Evolutionary conservation across 805 yeast genomes (phyloP).

Genomic region (Metschnikowia corniflorae): DNA sequence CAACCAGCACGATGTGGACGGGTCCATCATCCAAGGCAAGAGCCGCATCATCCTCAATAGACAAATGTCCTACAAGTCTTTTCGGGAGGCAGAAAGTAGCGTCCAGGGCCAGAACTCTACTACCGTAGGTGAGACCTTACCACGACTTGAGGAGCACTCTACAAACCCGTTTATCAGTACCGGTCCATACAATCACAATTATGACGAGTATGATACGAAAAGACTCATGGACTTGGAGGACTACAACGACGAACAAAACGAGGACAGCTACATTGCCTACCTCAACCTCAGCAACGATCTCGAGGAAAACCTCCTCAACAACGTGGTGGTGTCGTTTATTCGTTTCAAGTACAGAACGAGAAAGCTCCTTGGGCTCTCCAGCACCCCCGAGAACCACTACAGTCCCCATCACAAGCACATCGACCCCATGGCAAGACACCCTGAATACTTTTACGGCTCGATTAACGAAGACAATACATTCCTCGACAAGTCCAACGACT

Average conservation of each 20-base stretch:
- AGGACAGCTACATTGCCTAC: conserved; percentile 24
- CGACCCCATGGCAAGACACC: no score
- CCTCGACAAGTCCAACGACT: conserved; percentile 21
- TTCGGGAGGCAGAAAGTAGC: conserved; percentile 2
- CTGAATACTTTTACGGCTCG: conserved; percentile 26
- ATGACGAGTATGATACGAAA: conserved; percentile 3
- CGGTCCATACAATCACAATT: conserved; percentile 5
- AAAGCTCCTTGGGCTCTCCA: conserved; percentile 8
- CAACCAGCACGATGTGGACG: conserved; percentile 28
- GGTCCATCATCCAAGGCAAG: conserved; percentile 17
- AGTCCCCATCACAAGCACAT: not conserved
- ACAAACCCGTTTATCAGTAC: not conserved
- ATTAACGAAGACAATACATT: conserved; percentile 31
- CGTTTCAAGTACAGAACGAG: conserved; percentile 21
- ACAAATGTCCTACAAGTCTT: conserved; percentile 18
- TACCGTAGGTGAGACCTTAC: not conserved
- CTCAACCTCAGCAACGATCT: conserved; percentile 20
- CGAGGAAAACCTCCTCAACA: conserved; percentile 19
- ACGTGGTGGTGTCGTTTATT: conserved; percentile 21
- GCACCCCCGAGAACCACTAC: conserved; percentile 4
- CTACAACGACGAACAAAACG: conserved; percentile 19
- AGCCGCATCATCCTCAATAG: conserved; percentile 15
- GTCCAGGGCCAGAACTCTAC: not conserved
- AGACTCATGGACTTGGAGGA: conserved; percentile 13
- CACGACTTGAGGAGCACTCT: not conserved